phyloP scores from a whole-genome alignment of 352 stramenopile genomes.

The Pythium aristosporum region DNA sequence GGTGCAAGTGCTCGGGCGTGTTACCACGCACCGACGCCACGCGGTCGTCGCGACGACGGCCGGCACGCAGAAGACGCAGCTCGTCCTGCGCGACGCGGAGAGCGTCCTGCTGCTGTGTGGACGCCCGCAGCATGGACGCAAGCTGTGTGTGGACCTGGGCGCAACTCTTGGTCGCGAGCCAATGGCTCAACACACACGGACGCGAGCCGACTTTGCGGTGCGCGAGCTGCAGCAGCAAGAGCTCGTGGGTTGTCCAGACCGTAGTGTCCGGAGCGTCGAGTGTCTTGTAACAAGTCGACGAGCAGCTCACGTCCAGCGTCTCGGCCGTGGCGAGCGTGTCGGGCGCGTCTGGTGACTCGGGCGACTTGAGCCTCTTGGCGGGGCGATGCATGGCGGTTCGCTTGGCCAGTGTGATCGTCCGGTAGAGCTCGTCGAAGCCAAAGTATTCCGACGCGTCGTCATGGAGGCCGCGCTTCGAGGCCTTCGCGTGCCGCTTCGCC shows the following conservation, averaged over 20 bases:
- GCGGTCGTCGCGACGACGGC: slow-evolving; percentile 19
- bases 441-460: slow-evolving; percentile 63
- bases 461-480: slow-evolving; percentile 24
- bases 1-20: slow-evolving; percentile 61
- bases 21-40: slow-evolving; percentile 44
- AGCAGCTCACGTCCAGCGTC: slow-evolving; percentile 5
- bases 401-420: slow-evolving; percentile 37
- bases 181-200: slow-evolving; percentile 40
- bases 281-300: slow-evolving; percentile 8
- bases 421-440: slow-evolving; percentile 46
- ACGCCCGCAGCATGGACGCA: neutral
- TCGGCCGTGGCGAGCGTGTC: no score
- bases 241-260: slow-evolving; percentile 42
- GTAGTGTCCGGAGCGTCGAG: neutral
- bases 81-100: slow-evolving; percentile 4
- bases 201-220: slow-evolving; percentile 35
- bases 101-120: neutral
- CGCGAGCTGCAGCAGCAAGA: slow-evolving; percentile 43
- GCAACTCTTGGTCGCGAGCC: slow-evolving; percentile 49
- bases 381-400: slow-evolving; percentile 1
- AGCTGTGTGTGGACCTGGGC: slow-evolving; percentile 32
- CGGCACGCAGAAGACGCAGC: slow-evolving; percentile 11
- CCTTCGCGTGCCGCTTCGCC: neutral
- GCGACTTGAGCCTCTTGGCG: neutral
- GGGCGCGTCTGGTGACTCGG: no score